Base-by-base conservation (phyloP, 2,329 filamentous ascomycete species). In the Botryotinia convoluta region DNA sequence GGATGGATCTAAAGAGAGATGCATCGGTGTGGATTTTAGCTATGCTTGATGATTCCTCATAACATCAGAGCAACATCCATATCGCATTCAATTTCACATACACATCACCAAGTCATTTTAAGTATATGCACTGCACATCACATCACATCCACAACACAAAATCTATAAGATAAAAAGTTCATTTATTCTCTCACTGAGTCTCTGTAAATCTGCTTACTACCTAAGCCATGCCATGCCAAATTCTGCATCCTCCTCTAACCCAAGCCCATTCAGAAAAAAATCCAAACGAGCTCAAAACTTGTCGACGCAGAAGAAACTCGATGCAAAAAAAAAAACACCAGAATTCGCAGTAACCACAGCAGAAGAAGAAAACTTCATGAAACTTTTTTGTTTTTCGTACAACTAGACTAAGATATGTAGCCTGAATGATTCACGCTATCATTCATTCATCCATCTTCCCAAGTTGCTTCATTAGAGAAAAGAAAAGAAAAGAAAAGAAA, bases 381-480 rank as follows among this genome's bases (percentile, higher is more conserved):
- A 68, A 57, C 65, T 68, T 68, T 68, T 68, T 32, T 3, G 22
- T n/a, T 51, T 18, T 29, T n/a, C n/a, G n/a, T 54, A n/a, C 51
- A 29, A 54, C 14, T 7, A 54, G 51, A 29, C n/a, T 18, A 18
- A 18, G 48, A 54, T 51, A 51, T 51, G 48, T 54, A 18, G n/a
- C 3, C 14, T 29, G 51, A 54, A 54, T 54, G 51, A 54, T 29
- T 16, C 6, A 4, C 26, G n/a, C 14, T 16, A 54, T 54, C 51
- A n/a, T 51, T 26, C 22, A 45, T 20, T 29, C 26, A 29, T 54
- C 2, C 12, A 54, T 54, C 26, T 29, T 29, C 8, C 37, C 26
- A 10, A 29, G 1, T n/a, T 62, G 29, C n/a, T 29, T 59, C 1
- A 16, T 48, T 59, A n/a, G 57, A 59, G 57, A 60, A 60, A 22